phyloP scores from a whole-genome alignment of 169 alveolate species.

The Miamiensis avidus region DNA sequence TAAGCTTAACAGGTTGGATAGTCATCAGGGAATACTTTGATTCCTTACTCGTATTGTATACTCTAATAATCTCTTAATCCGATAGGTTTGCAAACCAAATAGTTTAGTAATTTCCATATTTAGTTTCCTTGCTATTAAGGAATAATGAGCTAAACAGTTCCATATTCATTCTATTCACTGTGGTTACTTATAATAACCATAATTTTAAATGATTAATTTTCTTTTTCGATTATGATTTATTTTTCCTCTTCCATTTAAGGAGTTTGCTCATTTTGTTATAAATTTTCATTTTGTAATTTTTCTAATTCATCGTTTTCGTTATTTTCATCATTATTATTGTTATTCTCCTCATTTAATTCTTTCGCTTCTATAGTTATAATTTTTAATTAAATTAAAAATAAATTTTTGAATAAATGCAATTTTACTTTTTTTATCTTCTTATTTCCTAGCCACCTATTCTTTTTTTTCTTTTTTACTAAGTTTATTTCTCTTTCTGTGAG shows the following conservation, averaged over 20 bases:
- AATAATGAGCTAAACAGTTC: background rate
- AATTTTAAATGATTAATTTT: background rate
- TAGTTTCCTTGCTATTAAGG: conserved; percentile 3
- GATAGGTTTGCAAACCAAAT: conserved; percentile 12
- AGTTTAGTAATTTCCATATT: conserved; percentile 3
- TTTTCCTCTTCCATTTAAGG: background rate
- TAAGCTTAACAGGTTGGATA: conserved; percentile 15
- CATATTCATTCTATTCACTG: background rate
- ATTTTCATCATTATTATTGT: no score
- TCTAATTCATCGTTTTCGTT: no score
- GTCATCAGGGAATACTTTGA: conserved; percentile 21
- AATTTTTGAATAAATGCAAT: background rate
- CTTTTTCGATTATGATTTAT: background rate
- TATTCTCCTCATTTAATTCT: no score
- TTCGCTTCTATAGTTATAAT: no score
- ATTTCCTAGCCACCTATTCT: background rate
- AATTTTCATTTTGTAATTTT: no score
- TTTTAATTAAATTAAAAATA: no score
- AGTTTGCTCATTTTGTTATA: no score
- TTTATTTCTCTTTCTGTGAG: conserved; percentile 37
- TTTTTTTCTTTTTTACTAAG: background rate
- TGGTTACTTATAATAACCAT: conserved; percentile 6
- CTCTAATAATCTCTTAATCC: conserved; percentile 4
- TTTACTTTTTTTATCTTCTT: background rate
- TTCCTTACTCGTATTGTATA: background rate